Evolutionary conservation across 306 rosid species (phyloP), one percentile per base, ranked within the genome.

Genomic region (Psophocarpus tetragonolobus): DNA sequence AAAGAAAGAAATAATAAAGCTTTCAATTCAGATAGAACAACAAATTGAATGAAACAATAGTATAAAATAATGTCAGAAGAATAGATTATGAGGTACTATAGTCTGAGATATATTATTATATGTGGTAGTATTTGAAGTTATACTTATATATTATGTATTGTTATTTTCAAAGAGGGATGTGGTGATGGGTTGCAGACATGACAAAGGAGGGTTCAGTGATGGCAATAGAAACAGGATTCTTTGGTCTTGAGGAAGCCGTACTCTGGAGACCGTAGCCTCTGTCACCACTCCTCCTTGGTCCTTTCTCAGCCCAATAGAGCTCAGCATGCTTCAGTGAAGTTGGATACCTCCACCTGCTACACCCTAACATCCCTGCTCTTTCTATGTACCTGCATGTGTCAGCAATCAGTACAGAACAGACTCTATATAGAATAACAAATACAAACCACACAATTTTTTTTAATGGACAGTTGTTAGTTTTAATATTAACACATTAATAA

Each of bases 281-380:
- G 24, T 87, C 84, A 24, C 81, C 82, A 1, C 42, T 90, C 41
- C 87, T 89, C 9, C 87, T 88, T 21, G 97, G 91, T 42, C 96
- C 97, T 76, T 86, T 91, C 89, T 90, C 97, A 0, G 91, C 93
- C 96, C 97, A 94, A 68, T 81, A 83, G 2, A 88, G 80, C 88
- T 94, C 98, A 23, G 64, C 85, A 26, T 82, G 87, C 88, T 85
- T 94, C 86, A 87, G 24, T 29, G 69, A 71, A 1, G 58, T 72
- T 27, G 94, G 88, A 75, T 87, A 91, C 85, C 91, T 84, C 79
- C 88, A 86, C 29, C 84, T 72, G 9, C 73, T 87, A 61, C 92
- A 90, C 9, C 94, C 83, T 41, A 81, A 9, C 27, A 58, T 63
- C 66, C 97, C 97, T 7, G 98, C 96, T 76, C 84, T 87, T 41